Evolutionary conservation across 1,284 basidiomycete genomes (phyloP), one percentile per base, ranked within the genome.

Genomic region (Heliocybe sulcata): DNA sequence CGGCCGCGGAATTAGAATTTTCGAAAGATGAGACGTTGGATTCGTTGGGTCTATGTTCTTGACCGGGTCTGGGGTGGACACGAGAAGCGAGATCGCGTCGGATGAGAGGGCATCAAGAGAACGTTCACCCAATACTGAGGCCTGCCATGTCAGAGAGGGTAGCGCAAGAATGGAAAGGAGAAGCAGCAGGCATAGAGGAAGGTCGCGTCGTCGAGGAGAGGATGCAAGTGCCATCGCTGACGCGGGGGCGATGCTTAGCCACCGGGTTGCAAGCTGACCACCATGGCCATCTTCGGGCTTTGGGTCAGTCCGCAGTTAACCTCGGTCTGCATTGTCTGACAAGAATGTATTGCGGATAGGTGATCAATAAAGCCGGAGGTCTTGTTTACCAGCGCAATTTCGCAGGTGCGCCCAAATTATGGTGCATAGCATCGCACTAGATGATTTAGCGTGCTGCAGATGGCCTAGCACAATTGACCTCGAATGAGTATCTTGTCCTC

Each of bases 361-460:
- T 98, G 58, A 98, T 99, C 68, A 99, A 98, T 75, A 99, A 99
- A 76, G 97, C 97, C 16, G 96, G 96, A 25, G 97, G 96, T 16
- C 82, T 99, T 42, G 90, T 98, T 57, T 99, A 95, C 72, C 91
- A 95, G 64, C 82, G 92, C 57, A 92, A 87, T 64, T 95, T 96
- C 67, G 83, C 87, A 72, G 90, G 94, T 90, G 59, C 57, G 77
- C 70, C 45, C 26, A 54, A 38, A 19, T 38, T 31, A 3, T 48
- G 52, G 16, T 54, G 38, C 56, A 51, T 54, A 57, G 56, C 56
- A 58, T 60, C 58, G 55, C 3, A 22, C 22, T 33, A 10, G 8
- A 6, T 16, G 6, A 45, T 57, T 52, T 50, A 14, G 54, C 19
- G 38, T 42, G 25, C 52, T 35, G 47, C 64, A 95, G 94, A 94